phyloP scores from a whole-genome alignment of 2,329 filamentous ascomycete genomes.

The Cucurbitaria berberidis region DNA sequence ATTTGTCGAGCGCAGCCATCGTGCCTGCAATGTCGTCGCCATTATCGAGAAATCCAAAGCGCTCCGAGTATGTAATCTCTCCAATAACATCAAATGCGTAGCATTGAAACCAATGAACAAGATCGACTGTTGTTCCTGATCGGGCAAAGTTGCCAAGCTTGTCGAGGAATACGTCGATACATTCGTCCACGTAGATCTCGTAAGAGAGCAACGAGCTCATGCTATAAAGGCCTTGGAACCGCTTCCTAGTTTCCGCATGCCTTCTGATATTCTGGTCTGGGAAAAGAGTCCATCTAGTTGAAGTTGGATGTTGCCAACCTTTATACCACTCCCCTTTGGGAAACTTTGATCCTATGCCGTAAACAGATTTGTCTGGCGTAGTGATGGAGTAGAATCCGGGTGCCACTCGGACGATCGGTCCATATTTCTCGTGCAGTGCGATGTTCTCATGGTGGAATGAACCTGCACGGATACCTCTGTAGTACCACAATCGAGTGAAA shows the following conservation, averaged over 20 bases:
- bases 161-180: constrained; percentile 39
- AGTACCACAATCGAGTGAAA: constrained; percentile 5
- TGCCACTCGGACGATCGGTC: constrained; percentile 8
- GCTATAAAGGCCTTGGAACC: constrained; percentile 27
- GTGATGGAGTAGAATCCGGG: constrained; percentile 5
- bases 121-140: constrained; percentile 16
- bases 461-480: not conserved
- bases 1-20: constrained; percentile 9
- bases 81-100: constrained; percentile 52
- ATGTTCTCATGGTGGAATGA: constrained; percentile 6
- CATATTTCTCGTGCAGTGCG: constrained; percentile 6
- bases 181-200: constrained; percentile 36
- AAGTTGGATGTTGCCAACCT: constrained; percentile 46
- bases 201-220: constrained; percentile 44
- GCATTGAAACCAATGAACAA: constrained; percentile 41
- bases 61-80: constrained; percentile 23
- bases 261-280: constrained; percentile 44
- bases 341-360: constrained; percentile 14
- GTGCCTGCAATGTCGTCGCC: constrained; percentile 17
- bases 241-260: constrained; percentile 43
- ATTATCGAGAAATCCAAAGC: constrained; percentile 23
- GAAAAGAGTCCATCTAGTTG: constrained; percentile 44
- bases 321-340: constrained; percentile 30
- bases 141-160: constrained; percentile 38
- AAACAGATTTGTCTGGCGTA: constrained; percentile 7